These are phyloP conservation scores for Cladophialophora immunda DNA, from an alignment of 2,329 filamentous ascomycete species.

Conservation along the genomic window DNA sequence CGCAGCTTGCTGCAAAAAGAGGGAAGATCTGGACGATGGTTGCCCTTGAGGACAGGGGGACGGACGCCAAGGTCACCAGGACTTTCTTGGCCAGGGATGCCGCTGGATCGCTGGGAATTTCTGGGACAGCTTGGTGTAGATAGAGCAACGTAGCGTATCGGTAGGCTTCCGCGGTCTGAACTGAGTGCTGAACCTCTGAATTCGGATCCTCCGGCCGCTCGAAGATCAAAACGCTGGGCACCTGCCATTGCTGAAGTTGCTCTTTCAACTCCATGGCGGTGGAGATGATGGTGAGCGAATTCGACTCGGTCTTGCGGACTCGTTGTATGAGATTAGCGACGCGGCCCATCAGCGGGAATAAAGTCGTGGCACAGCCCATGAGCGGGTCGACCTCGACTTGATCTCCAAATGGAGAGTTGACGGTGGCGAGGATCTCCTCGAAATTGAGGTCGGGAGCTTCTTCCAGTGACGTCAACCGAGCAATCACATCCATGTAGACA, in stretches of 20 bases:
- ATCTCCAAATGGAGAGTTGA: slow-evolving; percentile 49
- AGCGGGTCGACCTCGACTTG: slow-evolving; percentile 72
- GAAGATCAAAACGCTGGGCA: slow-evolving; percentile 61
- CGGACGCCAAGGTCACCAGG: slow-evolving; percentile 68
- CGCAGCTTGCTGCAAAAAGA: slow-evolving; percentile 72
- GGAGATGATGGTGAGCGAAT: slow-evolving; percentile 68
- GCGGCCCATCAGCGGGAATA: slow-evolving; percentile 74
- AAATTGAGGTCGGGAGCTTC: slow-evolving; percentile 66
- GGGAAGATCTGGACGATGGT: slow-evolving; percentile 76
- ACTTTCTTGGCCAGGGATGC: slow-evolving; percentile 69
- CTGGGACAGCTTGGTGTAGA: slow-evolving; percentile 73
- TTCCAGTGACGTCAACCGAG: slow-evolving; percentile 70
- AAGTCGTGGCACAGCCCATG: slow-evolving; percentile 73
- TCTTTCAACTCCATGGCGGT: slow-evolving; percentile 70
- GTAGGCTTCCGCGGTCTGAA: slow-evolving; percentile 73
- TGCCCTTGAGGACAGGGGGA: slow-evolving; percentile 68
- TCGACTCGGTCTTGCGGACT: slow-evolving; percentile 64
- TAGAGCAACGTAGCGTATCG: slow-evolving; percentile 73
- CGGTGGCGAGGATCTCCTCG: slow-evolving; percentile 54
- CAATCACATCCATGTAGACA: slow-evolving; percentile 78
- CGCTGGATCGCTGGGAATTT: slow-evolving; percentile 68
- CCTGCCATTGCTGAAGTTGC: slow-evolving; percentile 68
- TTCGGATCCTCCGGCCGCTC: slow-evolving; percentile 71
- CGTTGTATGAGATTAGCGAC: slow-evolving; percentile 72
- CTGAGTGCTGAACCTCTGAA: slow-evolving; percentile 68